Percentiles rank a stretch among this genome's conserved stretches.
Conservation (phyloP, 2,329 filamentous ascomycete species). For the Neopestalotiopsis sp. region DNA sequence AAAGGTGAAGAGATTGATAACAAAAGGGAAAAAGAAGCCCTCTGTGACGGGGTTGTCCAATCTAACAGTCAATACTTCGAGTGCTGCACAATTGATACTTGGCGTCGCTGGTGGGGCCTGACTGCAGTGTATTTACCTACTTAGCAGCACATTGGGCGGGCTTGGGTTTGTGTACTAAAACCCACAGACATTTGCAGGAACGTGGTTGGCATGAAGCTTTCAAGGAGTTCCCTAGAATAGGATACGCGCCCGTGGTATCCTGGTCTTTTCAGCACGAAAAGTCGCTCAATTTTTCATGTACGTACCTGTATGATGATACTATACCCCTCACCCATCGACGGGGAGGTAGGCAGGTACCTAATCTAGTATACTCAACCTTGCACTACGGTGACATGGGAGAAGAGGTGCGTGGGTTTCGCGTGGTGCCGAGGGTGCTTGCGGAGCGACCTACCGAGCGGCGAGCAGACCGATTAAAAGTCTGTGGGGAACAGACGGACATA, state of each 20-base stretch:
- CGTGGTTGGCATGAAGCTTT: slow-evolving; percentile 7
- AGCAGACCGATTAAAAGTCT: not conserved
- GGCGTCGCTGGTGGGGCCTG: slow-evolving; percentile 2
- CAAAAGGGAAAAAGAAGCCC: not conserved
- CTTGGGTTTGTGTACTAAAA: not conserved
- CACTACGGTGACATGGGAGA: not conserved
- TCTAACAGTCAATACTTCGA: not conserved
- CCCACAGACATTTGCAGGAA: slow-evolving; percentile 11
- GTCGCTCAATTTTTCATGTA: not conserved
- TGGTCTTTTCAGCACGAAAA: not conserved
- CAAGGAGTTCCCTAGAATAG: not conserved
- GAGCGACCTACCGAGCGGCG: not conserved
- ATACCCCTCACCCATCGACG: slow-evolving; percentile 3
- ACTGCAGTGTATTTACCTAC: not conserved
- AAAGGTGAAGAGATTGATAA: not conserved
- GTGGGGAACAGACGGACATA: not conserved
- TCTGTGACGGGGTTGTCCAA: not conserved
- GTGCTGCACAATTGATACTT: not conserved
- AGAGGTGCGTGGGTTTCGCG: slow-evolving; percentile 1
- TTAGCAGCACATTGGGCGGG: not conserved
- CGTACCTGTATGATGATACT: not conserved
- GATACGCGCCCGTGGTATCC: slow-evolving; percentile 3
- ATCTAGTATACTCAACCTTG: not conserved
- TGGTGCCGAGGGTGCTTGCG: not conserved
- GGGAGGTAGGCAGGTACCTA: not conserved